Evolutionary conservation across 2,329 filamentous ascomycete species (phyloP).

Genomic region (Phialemoniopsis sp.): DNA sequence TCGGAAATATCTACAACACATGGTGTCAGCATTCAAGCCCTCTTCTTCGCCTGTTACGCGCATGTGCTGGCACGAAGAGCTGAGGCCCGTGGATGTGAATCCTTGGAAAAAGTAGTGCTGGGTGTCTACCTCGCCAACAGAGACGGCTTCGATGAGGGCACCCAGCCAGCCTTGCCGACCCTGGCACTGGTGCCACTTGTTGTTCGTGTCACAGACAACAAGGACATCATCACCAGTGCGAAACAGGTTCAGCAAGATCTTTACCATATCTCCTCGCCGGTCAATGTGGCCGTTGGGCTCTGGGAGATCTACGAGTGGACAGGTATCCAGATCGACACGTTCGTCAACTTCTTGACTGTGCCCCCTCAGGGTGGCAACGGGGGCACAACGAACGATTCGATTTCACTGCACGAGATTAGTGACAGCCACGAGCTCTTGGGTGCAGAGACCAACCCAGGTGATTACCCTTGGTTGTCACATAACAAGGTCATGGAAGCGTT

Average conservation of each 20-base stretch:
- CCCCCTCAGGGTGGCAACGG: slow-evolving; percentile 18
- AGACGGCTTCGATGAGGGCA: slow-evolving; percentile 43
- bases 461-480: slow-evolving; percentile 9
- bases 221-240: slow-evolving; percentile 46
- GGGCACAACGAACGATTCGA: not conserved
- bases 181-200: slow-evolving; percentile 74
- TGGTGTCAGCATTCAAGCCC: slow-evolving; percentile 65
- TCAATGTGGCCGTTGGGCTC: slow-evolving; percentile 57
- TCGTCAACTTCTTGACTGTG: slow-evolving; percentile 75
- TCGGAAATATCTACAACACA: slow-evolving; percentile 30
- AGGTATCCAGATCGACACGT: slow-evolving; percentile 63
- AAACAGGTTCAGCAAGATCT: slow-evolving; percentile 64
- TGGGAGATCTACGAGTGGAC: slow-evolving; percentile 75
- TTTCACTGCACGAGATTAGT: slow-evolving; percentile 3
- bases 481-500: slow-evolving; percentile 24
- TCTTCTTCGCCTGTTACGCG: slow-evolving; percentile 72
- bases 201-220: slow-evolving; percentile 32
- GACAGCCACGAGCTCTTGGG: not conserved
- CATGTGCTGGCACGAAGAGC: too few relatives aligned
- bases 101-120: slow-evolving; percentile 47
- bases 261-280: slow-evolving; percentile 49
- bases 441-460: not conserved
- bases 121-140: slow-evolving; percentile 85
- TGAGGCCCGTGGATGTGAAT: too few relatives aligned
- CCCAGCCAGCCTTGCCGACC: slow-evolving; percentile 58